Base-by-base conservation (phyloP, 2,329 filamentous ascomycete genomes). In the Trichoderma sp. region DNA sequence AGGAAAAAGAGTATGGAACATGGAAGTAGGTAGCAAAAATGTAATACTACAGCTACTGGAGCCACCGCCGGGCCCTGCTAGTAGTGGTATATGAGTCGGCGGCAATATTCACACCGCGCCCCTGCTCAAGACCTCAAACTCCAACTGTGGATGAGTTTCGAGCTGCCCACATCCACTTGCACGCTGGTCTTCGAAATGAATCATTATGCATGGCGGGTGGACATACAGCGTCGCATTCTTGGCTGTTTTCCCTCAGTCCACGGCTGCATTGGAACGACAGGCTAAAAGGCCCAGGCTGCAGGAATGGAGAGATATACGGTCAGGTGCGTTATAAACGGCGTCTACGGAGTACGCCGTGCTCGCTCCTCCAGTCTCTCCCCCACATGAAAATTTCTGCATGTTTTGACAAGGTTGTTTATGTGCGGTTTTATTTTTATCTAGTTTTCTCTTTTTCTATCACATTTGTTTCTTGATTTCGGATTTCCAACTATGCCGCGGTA, bases 251-350 rank as follows among this genome's bases (percentile, higher is more conserved):
- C 52, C 52, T 56, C 52, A 33, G 27, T 29, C 27, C 31, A 27
- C 49, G 49, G 61, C 61, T 64, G 16, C 61, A 55, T 37, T 56
- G 33, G 24, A 53, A 21, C 11, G 49, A 64, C 33, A 64, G 61
- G 61, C 61, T 64, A 64, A 64, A 64, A 64, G 61, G 16, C 43
- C n/a, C 19, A 64, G 5, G 27, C 61, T 37, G 43, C 61, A 55
- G 49, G 31, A 31, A 56, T 56, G n/a, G 43, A 56, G 61, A 64
- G 53, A 55, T 19, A 55, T 67, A 60, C 64, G 64, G 55, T 37
- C 55, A 35, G 33, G 37, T 59, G 64, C 64, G 64, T 67, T 47
- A 47, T 35, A 67, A 58, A 67, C 64, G 64, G 56, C 64, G 64
- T 35, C 21, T 49, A 58, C 64, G 64, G 64, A 60, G 63, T 57